These are phyloP conservation scores for Tetrahymena elliotti DNA, from an alignment of 73 alveolate species.

Conservation along the genomic window DNA sequence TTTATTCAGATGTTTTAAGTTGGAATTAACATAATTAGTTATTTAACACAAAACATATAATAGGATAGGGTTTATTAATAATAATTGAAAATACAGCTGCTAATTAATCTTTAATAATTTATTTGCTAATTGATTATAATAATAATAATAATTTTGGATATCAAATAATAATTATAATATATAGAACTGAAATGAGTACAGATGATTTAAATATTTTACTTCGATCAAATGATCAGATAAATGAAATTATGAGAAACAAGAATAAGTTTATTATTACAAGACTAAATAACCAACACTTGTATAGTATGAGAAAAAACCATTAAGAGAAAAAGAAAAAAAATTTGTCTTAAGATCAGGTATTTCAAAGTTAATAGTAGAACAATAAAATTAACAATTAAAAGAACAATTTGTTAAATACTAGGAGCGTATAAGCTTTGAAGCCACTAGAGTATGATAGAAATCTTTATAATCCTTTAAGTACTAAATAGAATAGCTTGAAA, in stretches of 20 bases:
- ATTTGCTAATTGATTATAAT: background rate
- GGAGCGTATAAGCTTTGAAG: background rate
- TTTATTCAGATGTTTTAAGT: too few relatives aligned
- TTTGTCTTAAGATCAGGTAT: background rate
- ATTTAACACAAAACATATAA: background rate
- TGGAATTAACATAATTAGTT: too few relatives aligned
- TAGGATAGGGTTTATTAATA: background rate
- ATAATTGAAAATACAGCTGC: background rate
- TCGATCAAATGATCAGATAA: background rate
- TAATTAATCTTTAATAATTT: too few relatives aligned
- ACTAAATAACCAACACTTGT: background rate
- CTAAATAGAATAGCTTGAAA: background rate
- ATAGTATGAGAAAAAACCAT: background rate
- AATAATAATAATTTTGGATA: too few relatives aligned
- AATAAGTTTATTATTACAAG: background rate
- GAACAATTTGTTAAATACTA: background rate
- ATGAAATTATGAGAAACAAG: background rate
- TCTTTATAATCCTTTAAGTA: background rate
- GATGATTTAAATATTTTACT: background rate
- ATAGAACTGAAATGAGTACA: background rate
- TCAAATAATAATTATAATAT: too few relatives aligned
- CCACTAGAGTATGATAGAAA: background rate
- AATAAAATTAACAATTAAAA: background rate
- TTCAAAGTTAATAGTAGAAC: background rate
- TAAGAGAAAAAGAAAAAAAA: background rate